phyloP scores from a whole-genome alignment of 2,329 filamentous ascomycete genomes.

The Colletotrichum sp. region DNA sequence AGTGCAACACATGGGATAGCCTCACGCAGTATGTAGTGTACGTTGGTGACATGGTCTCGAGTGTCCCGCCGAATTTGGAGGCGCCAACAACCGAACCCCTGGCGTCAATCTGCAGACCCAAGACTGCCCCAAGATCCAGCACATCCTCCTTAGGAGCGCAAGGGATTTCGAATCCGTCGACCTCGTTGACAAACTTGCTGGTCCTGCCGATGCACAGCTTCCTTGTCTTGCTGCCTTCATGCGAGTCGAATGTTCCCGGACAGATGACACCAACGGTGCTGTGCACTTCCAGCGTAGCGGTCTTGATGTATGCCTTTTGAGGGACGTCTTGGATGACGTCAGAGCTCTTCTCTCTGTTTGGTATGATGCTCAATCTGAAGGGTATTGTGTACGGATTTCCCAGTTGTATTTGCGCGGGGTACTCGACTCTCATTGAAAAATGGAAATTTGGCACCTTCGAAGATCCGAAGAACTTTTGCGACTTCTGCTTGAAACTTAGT shows the following conservation, averaged over 20 bases:
- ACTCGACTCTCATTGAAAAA: conserved; percentile 29
- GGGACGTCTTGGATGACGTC: conserved; percentile 6
- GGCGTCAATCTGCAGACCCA: neutral
- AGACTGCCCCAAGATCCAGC: neutral
- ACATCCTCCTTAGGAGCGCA: neutral
- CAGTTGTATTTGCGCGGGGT: conserved; percentile 34
- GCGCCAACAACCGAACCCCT: neutral
- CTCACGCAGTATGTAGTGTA: neutral
- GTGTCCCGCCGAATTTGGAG: neutral
- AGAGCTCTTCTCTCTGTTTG: conserved; percentile 21
- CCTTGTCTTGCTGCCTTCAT: neutral
- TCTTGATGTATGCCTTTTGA: conserved; percentile 21
- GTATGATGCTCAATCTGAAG: conserved; percentile 21
- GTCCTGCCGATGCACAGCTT: neutral
- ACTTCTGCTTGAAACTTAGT: conserved; percentile 36
- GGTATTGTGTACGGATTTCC: conserved; percentile 28
- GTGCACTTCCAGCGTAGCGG: conserved; percentile 21
- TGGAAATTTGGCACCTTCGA: conserved; percentile 36
- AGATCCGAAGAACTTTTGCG: conserved; percentile 33
- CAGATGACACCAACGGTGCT: conserved; percentile 20
- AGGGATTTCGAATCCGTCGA: neutral
- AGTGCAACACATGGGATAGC: neutral
- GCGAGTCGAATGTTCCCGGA: conserved; percentile 3
- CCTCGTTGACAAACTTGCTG: neutral
- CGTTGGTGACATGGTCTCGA: neutral